Conservation (phyloP, 2,329 filamentous ascomycete genomes). For the Penicillium sp. region DNA sequence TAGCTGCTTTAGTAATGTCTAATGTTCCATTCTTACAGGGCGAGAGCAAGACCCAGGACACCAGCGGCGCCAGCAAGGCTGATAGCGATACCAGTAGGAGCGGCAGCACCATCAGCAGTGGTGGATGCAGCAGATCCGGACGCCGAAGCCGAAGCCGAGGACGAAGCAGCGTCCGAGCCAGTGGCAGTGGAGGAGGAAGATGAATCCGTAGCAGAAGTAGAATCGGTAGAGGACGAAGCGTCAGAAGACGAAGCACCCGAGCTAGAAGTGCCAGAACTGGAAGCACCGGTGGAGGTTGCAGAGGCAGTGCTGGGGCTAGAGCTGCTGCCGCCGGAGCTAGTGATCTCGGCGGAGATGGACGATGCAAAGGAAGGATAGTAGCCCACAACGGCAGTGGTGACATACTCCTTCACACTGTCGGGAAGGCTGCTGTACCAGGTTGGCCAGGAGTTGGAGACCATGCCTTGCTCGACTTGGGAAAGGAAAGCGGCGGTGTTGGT, state of each 20-base stretch:
- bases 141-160: background rate
- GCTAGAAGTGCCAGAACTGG: background rate
- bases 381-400: constrained; percentile 9
- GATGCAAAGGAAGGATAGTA: constrained; percentile 7
- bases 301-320: background rate
- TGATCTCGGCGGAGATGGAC: background rate
- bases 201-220: background rate
- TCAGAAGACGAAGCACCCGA: background rate
- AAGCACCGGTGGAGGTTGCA: background rate
- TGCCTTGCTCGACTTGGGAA: constrained; percentile 9
- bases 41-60: constrained; percentile 21
- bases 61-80: constrained; percentile 18
- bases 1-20: background rate
- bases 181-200: constrained; percentile 3
- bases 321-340: background rate
- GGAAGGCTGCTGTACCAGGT: constrained; percentile 20
- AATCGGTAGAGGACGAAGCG: background rate
- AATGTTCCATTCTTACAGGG: constrained; percentile 4
- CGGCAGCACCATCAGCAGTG: constrained; percentile 12
- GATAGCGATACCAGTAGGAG: constrained; percentile 16
- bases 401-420: constrained; percentile 12
- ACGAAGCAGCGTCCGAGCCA: constrained; percentile 1
- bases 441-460: constrained; percentile 14
- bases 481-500: constrained; percentile 10
- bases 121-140: constrained; percentile 12